A percentile compares a stretch with the other conserved stretches of the same genome.
Conservation (phyloP, 345 rosid genomes). For the Stellera chamaejasme region DNA sequence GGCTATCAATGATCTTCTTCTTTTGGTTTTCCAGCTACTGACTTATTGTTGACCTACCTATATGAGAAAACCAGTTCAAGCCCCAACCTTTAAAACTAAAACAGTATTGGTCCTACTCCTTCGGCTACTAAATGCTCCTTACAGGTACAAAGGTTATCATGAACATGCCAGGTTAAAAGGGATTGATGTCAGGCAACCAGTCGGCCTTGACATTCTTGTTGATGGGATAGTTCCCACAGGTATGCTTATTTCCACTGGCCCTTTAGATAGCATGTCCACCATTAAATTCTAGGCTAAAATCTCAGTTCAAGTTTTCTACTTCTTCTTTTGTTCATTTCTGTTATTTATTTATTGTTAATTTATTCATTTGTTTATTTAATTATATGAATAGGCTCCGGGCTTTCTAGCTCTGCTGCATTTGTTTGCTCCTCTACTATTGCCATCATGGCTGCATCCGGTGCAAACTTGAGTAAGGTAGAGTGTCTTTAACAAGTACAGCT, state of each 20-base stretch:
- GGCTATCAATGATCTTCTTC: conserved; percentile 14
- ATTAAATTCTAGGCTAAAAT: not conserved
- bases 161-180: conserved; percentile 75
- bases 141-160: conserved; percentile 79
- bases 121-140: not conserved
- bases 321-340: too few species aligned
- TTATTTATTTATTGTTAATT: too few species aligned
- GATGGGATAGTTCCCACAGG: conserved; percentile 98
- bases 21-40: too few species aligned
- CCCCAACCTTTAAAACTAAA: too few species aligned
- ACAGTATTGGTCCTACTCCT: too few species aligned
- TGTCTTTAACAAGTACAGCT: too few species aligned
- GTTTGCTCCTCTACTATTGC: conserved; percentile 94
- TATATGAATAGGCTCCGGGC: conserved; percentile 61
- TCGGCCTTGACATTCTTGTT: conserved; percentile 82
- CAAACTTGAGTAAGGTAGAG: conserved; percentile 68
- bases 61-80: too few species aligned
- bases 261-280: too few species aligned
- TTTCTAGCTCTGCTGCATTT: conserved; percentile 95
- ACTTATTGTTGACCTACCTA: too few species aligned
- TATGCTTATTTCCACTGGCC: conserved; percentile 7
- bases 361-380: too few species aligned
- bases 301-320: not conserved
- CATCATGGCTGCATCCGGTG: conserved; percentile 74
- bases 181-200: conserved; percentile 50